Evolutionary conservation across 2,329 filamentous ascomycete genomes (phyloP), one percentile per base, ranked within the genome.

Genomic region (Aspergillus intermedius): DNA sequence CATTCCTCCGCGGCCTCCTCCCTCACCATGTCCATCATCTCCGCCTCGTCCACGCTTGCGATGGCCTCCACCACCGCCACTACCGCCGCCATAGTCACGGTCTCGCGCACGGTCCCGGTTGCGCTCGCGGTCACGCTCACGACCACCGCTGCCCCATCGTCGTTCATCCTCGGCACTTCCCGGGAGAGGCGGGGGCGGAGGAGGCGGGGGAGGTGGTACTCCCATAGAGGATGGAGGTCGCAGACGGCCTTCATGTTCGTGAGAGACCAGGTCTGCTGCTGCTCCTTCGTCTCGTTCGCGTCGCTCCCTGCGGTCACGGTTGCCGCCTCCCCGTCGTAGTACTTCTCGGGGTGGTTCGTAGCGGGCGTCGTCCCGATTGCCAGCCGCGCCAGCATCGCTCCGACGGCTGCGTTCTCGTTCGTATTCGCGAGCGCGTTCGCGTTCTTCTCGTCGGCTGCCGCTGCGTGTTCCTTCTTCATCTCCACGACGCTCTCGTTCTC

Each of bases 1-100:
- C 48, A 60, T 63, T n/a, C 68, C 69, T 35, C 66, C 62, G 30
- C 69, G 61, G 13, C 54, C 59, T 32, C 52, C 59, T 34, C 52
- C 53, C 13, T 63, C 60, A 25, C 55, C 59, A 37, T 57, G 60
- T 44, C 56, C 60, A 4, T 69, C 65, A 15, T 60, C 62, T 43
- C 67, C 68, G 15, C 62, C 60, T 39, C 66, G 64, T 46, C 65
- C 63, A 46, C 68, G 67, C 49, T 71, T 71, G 47, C 67, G 66
- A 46, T 65, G 65, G 44, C 56, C 54, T 3, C 54, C 55, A 25
- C 60, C 55, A 23, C 60, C 56, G 15, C 55, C 60, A 15, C 61
- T 53, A 6, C 64, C 62, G 17, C 63, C 63, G 22, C 58, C 50
- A 40, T 62, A 59, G 23, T 65, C 62, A 2, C 66, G 63, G 5